Evolutionary conservation across 2,329 filamentous ascomycete genomes (phyloP), one percentile per base, ranked within the genome.

Genomic region (Colletotrichum chrysophilum): DNA sequence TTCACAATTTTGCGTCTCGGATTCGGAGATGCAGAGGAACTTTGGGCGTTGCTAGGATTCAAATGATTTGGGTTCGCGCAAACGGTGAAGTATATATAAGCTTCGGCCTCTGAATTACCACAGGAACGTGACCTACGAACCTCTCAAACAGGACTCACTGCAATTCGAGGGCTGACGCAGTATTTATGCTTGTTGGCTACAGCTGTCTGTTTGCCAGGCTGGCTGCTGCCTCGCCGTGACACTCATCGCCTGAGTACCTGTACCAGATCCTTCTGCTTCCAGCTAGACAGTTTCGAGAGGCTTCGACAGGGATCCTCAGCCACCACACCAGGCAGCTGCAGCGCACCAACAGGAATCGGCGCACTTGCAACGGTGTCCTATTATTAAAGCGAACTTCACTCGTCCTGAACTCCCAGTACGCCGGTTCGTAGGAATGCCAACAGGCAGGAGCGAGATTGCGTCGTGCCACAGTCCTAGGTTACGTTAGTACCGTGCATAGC

Each of bases 261-360:
- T 52, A 67, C 30, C 21, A 75, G 55, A 26, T 58, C 38, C 18
- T 72, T 72, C 30, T 28, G 68, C 24, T 38, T 62, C 18, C 38
- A 48, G 38, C 38, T 48, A 48, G 38, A 55, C 9, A 8, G 36
- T 21, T 75, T 75, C 73, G 24, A 67, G 69, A 72, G 38, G 10
- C 24, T 75, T 75, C 69, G 69, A 72, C 69, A 56, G 24, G 62
- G 62, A 43, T 64, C 43, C 14, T 64, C 21, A 30, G 36, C 55
- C 56, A n/a, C 65, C 6, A 24, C 55, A 26, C 4, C 36, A 73
- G 70, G 65, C 36, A 73, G 56, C 65, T 30, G 61, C 10, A 5
- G 26, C 21, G n/a, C 24, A 28, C 56, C 56, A 24, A 62, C 18
- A 68, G 30, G 8, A 68, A 38, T 10, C 38, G 14, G 24, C 32